phyloP scores from a whole-genome alignment of 768 basidiomycete genomes.

The Amanita rubescens region DNA sequence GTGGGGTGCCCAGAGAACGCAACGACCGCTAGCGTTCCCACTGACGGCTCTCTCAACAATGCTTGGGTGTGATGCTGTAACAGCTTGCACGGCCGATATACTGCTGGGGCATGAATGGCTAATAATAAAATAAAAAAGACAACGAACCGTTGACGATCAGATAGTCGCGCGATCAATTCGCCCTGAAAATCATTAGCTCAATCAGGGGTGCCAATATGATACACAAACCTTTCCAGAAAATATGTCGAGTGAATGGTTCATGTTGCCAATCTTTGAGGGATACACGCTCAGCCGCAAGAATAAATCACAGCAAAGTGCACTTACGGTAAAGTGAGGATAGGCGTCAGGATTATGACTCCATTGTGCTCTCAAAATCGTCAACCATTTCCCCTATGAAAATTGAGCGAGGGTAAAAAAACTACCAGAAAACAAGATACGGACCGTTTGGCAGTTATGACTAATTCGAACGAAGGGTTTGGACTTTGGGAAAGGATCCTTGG shows the following conservation, averaged over 20 bases:
- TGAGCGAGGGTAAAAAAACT: not conserved
- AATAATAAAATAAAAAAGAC: not conserved
- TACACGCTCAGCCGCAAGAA: not conserved
- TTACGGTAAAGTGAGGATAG: slow-evolving; percentile 78
- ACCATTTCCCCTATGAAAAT: slow-evolving; percentile 62
- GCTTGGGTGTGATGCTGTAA: slow-evolving; percentile 79
- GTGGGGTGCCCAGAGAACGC: slow-evolving; percentile 67
- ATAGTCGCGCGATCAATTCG: slow-evolving; percentile 56
- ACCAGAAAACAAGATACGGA: slow-evolving; percentile 23
- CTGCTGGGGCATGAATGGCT: slow-evolving; percentile 26
- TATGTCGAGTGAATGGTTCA: slow-evolving; percentile 74
- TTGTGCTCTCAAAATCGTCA: slow-evolving; percentile 68
- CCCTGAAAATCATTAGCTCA: slow-evolving; percentile 37
- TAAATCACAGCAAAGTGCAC: slow-evolving; percentile 13
- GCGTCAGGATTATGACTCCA: slow-evolving; percentile 75
- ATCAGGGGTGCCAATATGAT: not conserved
- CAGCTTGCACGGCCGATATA: slow-evolving; percentile 81
- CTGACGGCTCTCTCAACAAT: slow-evolving; percentile 67
- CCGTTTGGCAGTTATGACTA: slow-evolving; percentile 76
- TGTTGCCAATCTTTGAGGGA: slow-evolving; percentile 57
- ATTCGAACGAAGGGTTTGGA: slow-evolving; percentile 59
- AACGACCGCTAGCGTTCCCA: slow-evolving; percentile 75
- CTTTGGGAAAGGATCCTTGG: slow-evolving; percentile 43
- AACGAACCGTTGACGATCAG: slow-evolving; percentile 48
- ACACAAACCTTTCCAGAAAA: slow-evolving; percentile 58